Conservation (phyloP, 352 stramenopile species). For the Phytophthora citricola region DNA sequence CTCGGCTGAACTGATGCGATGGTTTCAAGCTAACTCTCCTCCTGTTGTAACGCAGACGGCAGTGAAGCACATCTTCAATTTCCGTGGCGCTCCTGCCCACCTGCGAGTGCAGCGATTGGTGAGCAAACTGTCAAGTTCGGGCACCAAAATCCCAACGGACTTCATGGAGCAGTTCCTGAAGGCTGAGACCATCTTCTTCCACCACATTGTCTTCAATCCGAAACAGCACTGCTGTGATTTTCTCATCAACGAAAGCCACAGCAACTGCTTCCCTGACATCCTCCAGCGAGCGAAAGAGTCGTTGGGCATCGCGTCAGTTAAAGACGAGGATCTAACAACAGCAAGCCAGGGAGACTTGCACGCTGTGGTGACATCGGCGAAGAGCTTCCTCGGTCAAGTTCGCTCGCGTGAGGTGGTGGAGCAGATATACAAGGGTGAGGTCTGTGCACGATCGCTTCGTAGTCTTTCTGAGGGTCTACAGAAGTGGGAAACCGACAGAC, state of each 20-base stretch:
- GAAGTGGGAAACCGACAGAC: conserved; percentile 3
- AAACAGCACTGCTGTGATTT: conserved; percentile 52
- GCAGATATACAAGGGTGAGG: conserved; percentile 55
- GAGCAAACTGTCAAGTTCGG: conserved; percentile 59
- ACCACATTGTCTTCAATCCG: conserved; percentile 80
- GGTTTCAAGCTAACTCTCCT: conserved; percentile 1
- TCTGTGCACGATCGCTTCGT: conserved; percentile 47
- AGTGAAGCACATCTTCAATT: conserved; percentile 78
- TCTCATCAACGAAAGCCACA: conserved; percentile 52
- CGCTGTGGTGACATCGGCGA: conserved; percentile 25
- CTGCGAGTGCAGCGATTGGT: conserved; percentile 70
- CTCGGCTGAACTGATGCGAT: neutral
- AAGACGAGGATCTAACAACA: conserved; percentile 24
- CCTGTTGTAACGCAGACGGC: conserved; percentile 50
- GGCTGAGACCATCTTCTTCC: conserved; percentile 80
- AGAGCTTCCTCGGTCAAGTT: conserved; percentile 55
- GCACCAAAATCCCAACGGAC: conserved; percentile 52
- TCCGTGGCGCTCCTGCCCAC: conserved; percentile 59
- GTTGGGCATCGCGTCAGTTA: conserved; percentile 33
- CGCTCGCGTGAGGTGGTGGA: conserved; percentile 43
- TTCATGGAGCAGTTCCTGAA: conserved; percentile 66
- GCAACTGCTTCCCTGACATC: conserved; percentile 63
- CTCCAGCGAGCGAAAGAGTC: conserved; percentile 46
- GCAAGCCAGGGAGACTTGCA: conserved; percentile 41
- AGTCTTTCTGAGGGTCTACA: conserved; percentile 22